These are phyloP conservation scores for Emiliania huxleyi DNA, from an alignment of 78 protist genomes.

Conservation along the genomic window DNA sequence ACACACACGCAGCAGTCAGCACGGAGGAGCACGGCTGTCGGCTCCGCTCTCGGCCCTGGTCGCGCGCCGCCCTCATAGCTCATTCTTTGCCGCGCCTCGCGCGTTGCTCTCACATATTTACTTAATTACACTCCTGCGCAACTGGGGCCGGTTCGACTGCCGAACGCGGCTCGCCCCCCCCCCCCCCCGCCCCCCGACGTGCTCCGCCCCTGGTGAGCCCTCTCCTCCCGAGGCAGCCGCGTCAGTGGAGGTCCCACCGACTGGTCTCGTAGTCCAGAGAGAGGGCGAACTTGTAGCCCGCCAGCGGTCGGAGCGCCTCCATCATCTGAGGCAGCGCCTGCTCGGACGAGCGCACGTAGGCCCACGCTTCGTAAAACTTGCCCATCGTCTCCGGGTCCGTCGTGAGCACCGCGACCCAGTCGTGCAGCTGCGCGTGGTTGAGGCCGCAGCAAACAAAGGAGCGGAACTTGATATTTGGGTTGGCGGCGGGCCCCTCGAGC, in stretches of 20 bases:
- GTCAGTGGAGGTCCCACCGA: not conserved
- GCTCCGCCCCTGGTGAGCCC: too few relatives aligned
- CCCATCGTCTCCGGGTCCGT: not conserved
- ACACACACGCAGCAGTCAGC: too few relatives aligned
- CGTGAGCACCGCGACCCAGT: not conserved
- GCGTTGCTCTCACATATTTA: too few relatives aligned
- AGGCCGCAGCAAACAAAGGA: not conserved
- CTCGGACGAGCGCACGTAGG: not conserved
- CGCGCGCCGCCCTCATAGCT: too few relatives aligned
- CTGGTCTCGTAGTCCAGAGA: constrained; percentile 10
- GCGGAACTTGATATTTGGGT: constrained; percentile 6
- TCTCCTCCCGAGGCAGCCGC: too few relatives aligned
- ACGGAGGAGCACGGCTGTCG: too few relatives aligned
- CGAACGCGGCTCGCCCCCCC: too few relatives aligned
- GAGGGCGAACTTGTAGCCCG: not conserved
- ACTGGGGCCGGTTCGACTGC: too few relatives aligned
- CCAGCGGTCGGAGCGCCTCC: not conserved
- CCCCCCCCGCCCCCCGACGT: too few relatives aligned
- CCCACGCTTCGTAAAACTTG: constrained; percentile 12
- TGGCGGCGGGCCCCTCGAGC: not conserved
- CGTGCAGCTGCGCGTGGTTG: not conserved
- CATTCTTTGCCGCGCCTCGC: too few relatives aligned
- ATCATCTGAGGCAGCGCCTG: not conserved
- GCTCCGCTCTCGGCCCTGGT: too few relatives aligned
- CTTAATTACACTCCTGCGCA: too few relatives aligned